Percentiles rank a stretch among this genome's conserved stretches.
Conservation (phyloP, 768 basidiomycete genomes). For the Kwoniella shandongensis region DNA sequence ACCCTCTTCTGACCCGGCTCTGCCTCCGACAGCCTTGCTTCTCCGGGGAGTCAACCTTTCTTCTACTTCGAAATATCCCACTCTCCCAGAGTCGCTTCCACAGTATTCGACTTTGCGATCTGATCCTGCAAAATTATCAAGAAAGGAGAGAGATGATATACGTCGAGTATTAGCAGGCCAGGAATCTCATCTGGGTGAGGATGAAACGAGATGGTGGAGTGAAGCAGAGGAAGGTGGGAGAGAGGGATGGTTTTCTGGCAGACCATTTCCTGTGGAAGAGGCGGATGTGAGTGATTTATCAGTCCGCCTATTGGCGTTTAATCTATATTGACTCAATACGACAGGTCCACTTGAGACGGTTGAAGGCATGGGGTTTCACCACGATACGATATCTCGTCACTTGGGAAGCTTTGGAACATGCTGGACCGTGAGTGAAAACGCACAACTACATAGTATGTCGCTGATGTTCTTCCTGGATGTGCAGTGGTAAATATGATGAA, state of each 20-base stretch:
- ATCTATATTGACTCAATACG: constrained; percentile 56
- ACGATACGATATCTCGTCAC: constrained; percentile 76
- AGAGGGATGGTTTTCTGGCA: constrained; percentile 68
- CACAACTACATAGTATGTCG: background rate
- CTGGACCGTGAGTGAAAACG: constrained; percentile 78
- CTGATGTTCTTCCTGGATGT: constrained; percentile 1
- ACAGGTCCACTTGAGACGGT: constrained; percentile 78
- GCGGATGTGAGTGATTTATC: constrained; percentile 50
- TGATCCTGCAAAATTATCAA: background rate
- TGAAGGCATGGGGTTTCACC: constrained; percentile 93
- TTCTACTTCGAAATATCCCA: constrained; percentile 78
- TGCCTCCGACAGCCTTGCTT: constrained; percentile 66
- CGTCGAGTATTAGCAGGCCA: constrained; percentile 38
- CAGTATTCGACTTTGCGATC: background rate
- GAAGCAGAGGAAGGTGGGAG: constrained; percentile 64
- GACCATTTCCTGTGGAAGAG: constrained; percentile 80
- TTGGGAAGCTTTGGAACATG: constrained; percentile 93
- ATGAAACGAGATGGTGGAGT: constrained; percentile 79
- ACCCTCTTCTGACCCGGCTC: constrained; percentile 32
- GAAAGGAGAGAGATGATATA: constrained; percentile 26
- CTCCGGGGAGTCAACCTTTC: constrained; percentile 94
- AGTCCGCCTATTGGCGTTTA: background rate
- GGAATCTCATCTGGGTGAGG: constrained; percentile 67
- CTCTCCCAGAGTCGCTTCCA: constrained; percentile 40
- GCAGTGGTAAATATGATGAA: constrained; percentile 81